A percentile compares a stretch with the other conserved stretches of the same genome.
Evolutionary conservation across 2,329 filamentous ascomycete genomes (phyloP).

Genomic region (Ceratocystis huliohia): DNA sequence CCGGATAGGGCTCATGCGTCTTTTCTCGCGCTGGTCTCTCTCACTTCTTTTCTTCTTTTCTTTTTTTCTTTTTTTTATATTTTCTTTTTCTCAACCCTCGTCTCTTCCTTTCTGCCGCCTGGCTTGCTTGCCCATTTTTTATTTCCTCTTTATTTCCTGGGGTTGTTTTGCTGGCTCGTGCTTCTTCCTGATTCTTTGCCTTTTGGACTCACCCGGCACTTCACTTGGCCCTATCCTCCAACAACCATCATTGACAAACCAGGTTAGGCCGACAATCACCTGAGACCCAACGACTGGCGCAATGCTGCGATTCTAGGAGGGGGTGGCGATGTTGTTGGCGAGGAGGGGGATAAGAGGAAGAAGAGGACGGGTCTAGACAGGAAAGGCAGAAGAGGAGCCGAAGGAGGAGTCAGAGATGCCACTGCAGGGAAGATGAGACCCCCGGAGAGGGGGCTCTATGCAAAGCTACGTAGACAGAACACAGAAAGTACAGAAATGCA

Average conservation of each 20-base stretch:
- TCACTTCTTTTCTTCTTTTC: not conserved
- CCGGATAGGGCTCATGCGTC: constrained; percentile 9
- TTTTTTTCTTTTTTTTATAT: not conserved
- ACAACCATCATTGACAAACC: not conserved
- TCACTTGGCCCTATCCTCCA: not conserved
- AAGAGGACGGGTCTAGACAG: not conserved
- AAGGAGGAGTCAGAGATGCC: not conserved
- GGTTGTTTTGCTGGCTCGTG: not conserved
- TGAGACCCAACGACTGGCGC: not conserved
- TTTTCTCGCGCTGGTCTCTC: not conserved
- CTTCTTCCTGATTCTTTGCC: not conserved
- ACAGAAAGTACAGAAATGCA: not conserved
- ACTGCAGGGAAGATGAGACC: not conserved
- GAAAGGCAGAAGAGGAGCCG: not conserved
- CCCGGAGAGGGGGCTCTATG: not conserved
- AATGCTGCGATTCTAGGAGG: not conserved
- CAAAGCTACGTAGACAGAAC: not conserved
- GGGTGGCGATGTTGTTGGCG: not conserved
- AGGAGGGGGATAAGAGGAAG: not conserved
- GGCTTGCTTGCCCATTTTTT: not conserved
- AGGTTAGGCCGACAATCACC: not conserved
- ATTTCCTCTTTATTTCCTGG: constrained; percentile 5
- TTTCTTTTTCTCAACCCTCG: not conserved
- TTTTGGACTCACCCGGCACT: not conserved
- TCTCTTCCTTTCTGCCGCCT: not conserved